Evolutionary conservation across 2,329 filamentous ascomycete species (phyloP), one percentile per base, ranked within the genome.

Genomic region (Pseudogymnoascus verrucosus): DNA sequence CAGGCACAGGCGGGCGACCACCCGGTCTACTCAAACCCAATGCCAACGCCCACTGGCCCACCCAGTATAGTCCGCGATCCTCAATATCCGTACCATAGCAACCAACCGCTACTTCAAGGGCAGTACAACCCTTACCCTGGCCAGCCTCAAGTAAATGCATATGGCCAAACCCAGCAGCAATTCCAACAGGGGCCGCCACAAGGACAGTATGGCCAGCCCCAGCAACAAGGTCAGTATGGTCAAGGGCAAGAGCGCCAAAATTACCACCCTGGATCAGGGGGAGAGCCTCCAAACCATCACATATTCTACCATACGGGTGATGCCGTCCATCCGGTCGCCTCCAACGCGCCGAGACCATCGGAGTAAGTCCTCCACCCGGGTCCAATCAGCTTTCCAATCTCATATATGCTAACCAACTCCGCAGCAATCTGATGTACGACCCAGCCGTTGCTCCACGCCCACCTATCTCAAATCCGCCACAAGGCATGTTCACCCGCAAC

Each of bases 401-500:
- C 23, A 62, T 14, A 57, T 34, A 57, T 34, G 51, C 51, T 57
- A 57, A 57, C 12, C 28, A 21, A 34, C 51, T 19, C n/a, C 11
- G 21, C 28, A 34, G 28, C 16, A 57, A 8, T 6, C 28, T 57
- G 8, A 21, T 57, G 28, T 57, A 57, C 28, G 51, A 57, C 16
- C 44, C 39, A 61, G 67, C 16, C 69, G 68, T 7, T 64, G 67
- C 26, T 68, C 62, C 59, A 5, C n/a, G 28, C 10, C 28, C 5
- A 34, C 10, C 47, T 34, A 26, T 10, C n/a, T 63, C 66, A 23
- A 64, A 66, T 73, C 82, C 74, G 65, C 86, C 88, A 1, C 86
- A 87, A 39, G 91, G 90, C 63, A 96, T 96, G 91, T 96, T 93
- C 73, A 97, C 93, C 0, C 82, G 93, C 62, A 99, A 98, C 72